Conservation (phyloP, 1,139 yeast species). For the Taphrina wiesneri region DNA sequence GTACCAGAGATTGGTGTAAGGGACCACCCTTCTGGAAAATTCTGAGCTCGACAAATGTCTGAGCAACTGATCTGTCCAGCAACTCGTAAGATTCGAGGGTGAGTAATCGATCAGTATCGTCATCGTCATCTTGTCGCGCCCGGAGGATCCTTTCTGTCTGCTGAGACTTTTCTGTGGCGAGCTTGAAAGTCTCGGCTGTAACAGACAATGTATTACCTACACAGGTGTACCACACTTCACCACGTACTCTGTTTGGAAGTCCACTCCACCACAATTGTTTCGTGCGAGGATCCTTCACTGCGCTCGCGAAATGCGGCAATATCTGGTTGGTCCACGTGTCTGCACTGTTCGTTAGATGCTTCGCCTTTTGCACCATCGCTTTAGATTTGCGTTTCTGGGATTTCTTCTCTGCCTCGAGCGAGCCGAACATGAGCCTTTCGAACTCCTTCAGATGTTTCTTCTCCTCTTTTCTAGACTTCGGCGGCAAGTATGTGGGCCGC, state of each 20-base stretch:
- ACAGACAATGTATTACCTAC: constrained; percentile 49
- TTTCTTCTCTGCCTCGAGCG: constrained; percentile 47
- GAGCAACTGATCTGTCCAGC: constrained; percentile 43
- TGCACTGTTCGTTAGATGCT: constrained; percentile 48
- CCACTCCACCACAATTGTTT: constrained; percentile 72
- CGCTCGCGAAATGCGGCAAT: constrained; percentile 47
- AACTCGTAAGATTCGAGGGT: constrained; percentile 9
- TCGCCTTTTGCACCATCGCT: constrained; percentile 43
- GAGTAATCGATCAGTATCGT: neutral
- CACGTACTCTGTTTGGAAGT: constrained; percentile 54
- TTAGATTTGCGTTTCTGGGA: constrained; percentile 43
- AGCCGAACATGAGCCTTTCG: constrained; percentile 54
- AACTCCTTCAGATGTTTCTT: constrained; percentile 59
- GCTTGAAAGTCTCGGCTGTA: constrained; percentile 39
- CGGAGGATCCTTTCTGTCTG: constrained; percentile 36
- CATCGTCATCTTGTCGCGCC: constrained; percentile 1
- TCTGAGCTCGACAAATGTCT: constrained; percentile 52
- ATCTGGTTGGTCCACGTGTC: constrained; percentile 53
- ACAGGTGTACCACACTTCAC: constrained; percentile 52
- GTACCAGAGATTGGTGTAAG: constrained; percentile 46
- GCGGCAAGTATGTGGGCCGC: constrained; percentile 68
- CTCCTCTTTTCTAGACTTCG: constrained; percentile 59
- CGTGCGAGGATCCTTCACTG: constrained; percentile 48
- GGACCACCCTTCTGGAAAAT: constrained; percentile 49
- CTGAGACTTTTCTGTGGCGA: constrained; percentile 41